Evolutionary conservation across 192 early-diverging fungal species (phyloP).

Genomic region (Coemansia sp.): DNA sequence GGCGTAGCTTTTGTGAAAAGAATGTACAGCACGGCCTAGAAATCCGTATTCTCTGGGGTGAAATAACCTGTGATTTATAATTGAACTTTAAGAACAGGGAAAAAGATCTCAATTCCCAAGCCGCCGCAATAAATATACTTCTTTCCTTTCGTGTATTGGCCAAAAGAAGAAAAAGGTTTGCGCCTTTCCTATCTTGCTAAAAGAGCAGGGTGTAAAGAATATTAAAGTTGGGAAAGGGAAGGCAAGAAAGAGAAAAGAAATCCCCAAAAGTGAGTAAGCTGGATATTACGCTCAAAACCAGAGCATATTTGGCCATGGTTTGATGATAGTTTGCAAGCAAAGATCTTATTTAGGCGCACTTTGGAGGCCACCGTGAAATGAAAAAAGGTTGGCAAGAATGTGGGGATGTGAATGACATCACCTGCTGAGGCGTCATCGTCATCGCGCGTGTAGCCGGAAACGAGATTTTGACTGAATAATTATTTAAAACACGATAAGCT

Average conservation of each 20-base stretch:
- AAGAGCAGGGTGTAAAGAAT: not conserved
- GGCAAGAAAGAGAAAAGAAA: not conserved
- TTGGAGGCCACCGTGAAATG: not conserved
- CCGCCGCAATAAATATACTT: not conserved
- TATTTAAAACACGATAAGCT: not conserved
- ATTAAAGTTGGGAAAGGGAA: not conserved
- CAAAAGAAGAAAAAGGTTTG: not conserved
- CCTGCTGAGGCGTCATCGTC: not conserved
- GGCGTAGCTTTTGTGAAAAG: not conserved
- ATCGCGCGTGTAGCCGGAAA: not conserved
- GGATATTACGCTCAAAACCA: not conserved
- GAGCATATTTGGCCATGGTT: not conserved
- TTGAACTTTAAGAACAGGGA: not conserved
- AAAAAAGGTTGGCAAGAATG: constrained; percentile 5
- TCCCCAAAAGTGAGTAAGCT: not conserved
- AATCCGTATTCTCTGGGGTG: not conserved
- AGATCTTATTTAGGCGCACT: not conserved
- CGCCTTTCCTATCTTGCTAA: not conserved
- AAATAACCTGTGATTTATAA: not conserved
- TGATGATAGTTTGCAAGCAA: not conserved
- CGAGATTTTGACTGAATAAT: not conserved
- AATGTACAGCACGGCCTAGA: not conserved
- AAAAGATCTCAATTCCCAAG: not conserved
- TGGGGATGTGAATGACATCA: constrained; percentile 1
- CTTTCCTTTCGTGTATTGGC: not conserved